These are phyloP conservation scores for Candida tammaniensis DNA, from an alignment of 805 yeast genomes.

Conservation along the genomic window DNA sequence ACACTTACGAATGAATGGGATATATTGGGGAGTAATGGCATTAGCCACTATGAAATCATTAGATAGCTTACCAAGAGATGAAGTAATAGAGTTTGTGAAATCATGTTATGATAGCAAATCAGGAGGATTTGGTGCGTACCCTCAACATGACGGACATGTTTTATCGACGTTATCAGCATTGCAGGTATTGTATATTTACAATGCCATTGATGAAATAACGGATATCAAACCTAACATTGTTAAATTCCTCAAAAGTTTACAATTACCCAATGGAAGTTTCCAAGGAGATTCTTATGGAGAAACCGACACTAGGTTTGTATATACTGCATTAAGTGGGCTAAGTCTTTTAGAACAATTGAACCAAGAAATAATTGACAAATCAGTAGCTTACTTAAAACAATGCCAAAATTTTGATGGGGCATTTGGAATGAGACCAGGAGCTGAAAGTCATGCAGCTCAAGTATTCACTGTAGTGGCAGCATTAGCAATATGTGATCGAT, in stretches of 20 bases:
- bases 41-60: constrained; percentile 56
- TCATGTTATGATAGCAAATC: constrained; percentile 54
- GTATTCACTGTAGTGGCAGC: constrained; percentile 84
- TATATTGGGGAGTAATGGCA: constrained; percentile 93
- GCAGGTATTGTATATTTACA: constrained; percentile 71
- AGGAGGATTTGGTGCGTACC: constrained; percentile 91
- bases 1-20: constrained; percentile 85
- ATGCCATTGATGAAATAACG: constrained; percentile 47
- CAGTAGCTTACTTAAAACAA: constrained; percentile 58
- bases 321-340: constrained; percentile 73
- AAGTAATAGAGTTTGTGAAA: constrained; percentile 65
- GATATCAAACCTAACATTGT: constrained; percentile 25
- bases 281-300: constrained; percentile 93
- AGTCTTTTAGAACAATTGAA: constrained; percentile 66
- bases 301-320: constrained; percentile 87
- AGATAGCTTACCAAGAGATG: constrained; percentile 53
- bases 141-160: constrained; percentile 85
- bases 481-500: constrained; percentile 60
- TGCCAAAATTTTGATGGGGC: constrained; percentile 96
- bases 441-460: constrained; percentile 94
- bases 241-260: constrained; percentile 38
- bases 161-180: constrained; percentile 82
- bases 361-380: constrained; percentile 52
- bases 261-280: constrained; percentile 66
- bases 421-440: constrained; percentile 90